Conservation (phyloP, 805 yeast species). For the Candida coquimbonensis region DNA sequence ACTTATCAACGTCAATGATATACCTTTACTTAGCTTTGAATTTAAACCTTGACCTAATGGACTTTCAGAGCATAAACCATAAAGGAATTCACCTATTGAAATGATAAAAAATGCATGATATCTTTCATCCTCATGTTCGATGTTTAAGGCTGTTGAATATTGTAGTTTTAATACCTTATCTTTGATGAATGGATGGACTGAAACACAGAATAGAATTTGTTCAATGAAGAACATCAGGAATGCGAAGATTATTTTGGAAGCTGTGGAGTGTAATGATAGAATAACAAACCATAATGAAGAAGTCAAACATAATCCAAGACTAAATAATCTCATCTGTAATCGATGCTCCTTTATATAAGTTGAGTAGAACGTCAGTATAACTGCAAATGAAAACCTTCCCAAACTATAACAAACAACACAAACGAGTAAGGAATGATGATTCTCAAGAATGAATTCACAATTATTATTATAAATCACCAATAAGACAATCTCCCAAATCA, state of each 20-base stretch:
- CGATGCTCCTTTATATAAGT: conserved; percentile 42
- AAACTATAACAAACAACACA: conserved; percentile 34
- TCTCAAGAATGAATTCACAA: conserved; percentile 32
- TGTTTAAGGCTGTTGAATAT: conserved; percentile 53
- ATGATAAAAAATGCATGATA: conserved; percentile 51
- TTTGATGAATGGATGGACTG: conserved; percentile 39
- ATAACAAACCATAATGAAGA: conserved; percentile 43
- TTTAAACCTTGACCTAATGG: conserved; percentile 40
- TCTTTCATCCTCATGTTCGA: conserved; percentile 63
- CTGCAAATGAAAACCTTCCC: conserved; percentile 30
- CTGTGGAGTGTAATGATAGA: conserved; percentile 35
- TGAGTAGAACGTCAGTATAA: conserved; percentile 30
- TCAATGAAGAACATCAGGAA: conserved; percentile 37
- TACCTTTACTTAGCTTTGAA: conserved; percentile 38
- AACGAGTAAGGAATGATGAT: conserved; percentile 17
- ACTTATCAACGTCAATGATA: conserved; percentile 41
- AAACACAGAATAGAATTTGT: conserved; percentile 27
- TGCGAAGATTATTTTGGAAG: conserved; percentile 41
- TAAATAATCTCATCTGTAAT: conserved; percentile 40
- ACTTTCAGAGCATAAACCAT: conserved; percentile 42
- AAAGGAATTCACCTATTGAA: conserved; percentile 59
- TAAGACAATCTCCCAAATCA: conserved; percentile 45
- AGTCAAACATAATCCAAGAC: conserved; percentile 26
- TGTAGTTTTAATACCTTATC: conserved; percentile 36
- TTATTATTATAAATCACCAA: conserved; percentile 47